phyloP scores from a whole-genome alignment of 306 rosid species.

The Dryas octopetala region DNA sequence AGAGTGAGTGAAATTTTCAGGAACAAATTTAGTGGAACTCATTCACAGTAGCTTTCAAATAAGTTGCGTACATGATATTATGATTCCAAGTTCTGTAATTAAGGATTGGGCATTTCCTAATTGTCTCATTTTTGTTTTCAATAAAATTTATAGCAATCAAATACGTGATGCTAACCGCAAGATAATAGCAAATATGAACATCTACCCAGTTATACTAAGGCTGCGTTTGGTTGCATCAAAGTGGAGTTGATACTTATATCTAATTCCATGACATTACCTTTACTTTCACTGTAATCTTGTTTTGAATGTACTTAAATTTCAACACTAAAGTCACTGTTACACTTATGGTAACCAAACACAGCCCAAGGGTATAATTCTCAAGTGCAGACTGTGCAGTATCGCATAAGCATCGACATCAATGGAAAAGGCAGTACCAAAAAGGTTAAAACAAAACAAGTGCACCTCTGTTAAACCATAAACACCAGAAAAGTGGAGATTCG shows the following conservation, averaged over 20 bases:
- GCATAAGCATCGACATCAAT: conserved; percentile 22
- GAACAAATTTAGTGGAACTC: conserved; percentile 1
- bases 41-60: conserved; percentile 18
- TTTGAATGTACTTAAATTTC: not conserved
- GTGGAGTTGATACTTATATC: conserved; percentile 25
- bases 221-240: conserved; percentile 34
- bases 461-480: conserved; percentile 21
- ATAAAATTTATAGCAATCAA: not conserved
- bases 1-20: conserved; percentile 11
- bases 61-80: conserved; percentile 4
- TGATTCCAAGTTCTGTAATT: not conserved
- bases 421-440: conserved; percentile 19
- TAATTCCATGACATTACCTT: conserved; percentile 27
- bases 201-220: conserved; percentile 7
- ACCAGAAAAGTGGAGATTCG: conserved; percentile 17
- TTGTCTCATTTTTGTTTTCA: not conserved
- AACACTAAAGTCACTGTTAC: conserved; percentile 18
- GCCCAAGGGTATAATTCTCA: conserved; percentile 27
- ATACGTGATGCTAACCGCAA: not conserved
- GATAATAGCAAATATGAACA: not conserved
- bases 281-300: conserved; percentile 18
- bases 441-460: not conserved
- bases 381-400: conserved; percentile 7
- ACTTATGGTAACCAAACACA: conserved; percentile 28
- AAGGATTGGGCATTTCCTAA: not conserved